Evolutionary conservation across 2,329 filamentous ascomycete species (phyloP).

Genomic region (Shiraia sp.): DNA sequence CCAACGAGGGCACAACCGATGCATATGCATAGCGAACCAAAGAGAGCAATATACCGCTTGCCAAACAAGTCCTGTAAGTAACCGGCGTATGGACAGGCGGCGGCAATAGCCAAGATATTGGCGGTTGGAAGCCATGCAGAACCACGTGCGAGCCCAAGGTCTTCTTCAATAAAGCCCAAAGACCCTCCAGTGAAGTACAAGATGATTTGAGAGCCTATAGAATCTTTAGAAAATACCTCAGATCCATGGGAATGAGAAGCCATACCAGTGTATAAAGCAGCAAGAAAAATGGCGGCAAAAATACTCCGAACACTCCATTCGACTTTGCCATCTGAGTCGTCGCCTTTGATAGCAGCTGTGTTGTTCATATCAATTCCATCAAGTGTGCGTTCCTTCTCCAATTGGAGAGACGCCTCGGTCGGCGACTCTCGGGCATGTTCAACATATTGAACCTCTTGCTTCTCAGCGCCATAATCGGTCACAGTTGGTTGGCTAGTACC

Average conservation of each 20-base stretch:
- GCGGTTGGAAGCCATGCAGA: conserved; percentile 40
- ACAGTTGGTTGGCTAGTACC: conserved; percentile 8
- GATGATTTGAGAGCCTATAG: conserved; percentile 38
- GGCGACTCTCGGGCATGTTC: conserved; percentile 25
- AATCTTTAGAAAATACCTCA: not conserved
- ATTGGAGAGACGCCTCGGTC: conserved; percentile 24
- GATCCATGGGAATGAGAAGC: not conserved
- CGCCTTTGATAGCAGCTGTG: conserved; percentile 41
- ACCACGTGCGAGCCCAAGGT: conserved; percentile 26
- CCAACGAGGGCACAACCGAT: conserved; percentile 34
- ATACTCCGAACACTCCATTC: conserved; percentile 41
- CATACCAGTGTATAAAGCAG: conserved; percentile 42
- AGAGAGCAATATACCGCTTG: conserved; percentile 41
- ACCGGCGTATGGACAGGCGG: conserved; percentile 39
- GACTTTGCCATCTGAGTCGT: conserved; percentile 47
- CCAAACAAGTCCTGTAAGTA: conserved; percentile 44
- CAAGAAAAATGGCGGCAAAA: conserved; percentile 42
- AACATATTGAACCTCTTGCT: conserved; percentile 26
- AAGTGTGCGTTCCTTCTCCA: conserved; percentile 30
- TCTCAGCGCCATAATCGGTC: conserved; percentile 23
- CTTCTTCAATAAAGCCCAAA: conserved; percentile 34
- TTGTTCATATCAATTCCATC: conserved; percentile 43
- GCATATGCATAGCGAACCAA: conserved; percentile 35
- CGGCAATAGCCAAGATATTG: conserved; percentile 42
- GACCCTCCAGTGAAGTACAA: conserved; percentile 41